Evolutionary conservation across 208 protist genomes (phyloP).

Genomic region (Sergeia podlipaevii): DNA sequence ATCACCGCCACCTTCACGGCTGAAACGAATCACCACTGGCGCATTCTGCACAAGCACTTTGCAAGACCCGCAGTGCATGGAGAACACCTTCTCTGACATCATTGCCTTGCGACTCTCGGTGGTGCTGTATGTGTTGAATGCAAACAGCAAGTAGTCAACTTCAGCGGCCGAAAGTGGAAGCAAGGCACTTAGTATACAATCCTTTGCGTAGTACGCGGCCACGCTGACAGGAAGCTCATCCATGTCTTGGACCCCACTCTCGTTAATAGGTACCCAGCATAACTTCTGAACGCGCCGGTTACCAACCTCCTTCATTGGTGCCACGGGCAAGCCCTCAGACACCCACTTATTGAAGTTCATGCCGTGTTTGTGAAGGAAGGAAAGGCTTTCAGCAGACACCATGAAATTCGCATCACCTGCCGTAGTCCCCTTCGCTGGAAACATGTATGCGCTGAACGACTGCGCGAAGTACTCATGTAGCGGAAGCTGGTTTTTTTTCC

Average conservation of each 20-base stretch:
- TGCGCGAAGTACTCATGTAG: constrained; percentile 17
- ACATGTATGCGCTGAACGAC: constrained; percentile 53
- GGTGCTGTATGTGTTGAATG: too few relatives aligned
- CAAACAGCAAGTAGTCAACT: constrained; percentile 18
- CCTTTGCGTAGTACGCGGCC: too few relatives aligned
- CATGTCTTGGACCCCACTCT: neutral
- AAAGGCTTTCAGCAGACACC: constrained; percentile 30
- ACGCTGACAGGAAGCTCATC: too few relatives aligned
- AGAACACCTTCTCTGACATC: too few relatives aligned
- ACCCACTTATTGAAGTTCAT: constrained; percentile 69
- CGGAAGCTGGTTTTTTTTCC: neutral
- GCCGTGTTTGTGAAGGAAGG: constrained; percentile 57
- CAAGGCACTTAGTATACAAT: constrained; percentile 12
- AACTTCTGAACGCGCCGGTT: constrained; percentile 7
- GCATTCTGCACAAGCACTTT: too few relatives aligned
- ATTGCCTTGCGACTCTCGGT: too few relatives aligned
- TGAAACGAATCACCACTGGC: too few relatives aligned
- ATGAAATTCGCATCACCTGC: constrained; percentile 20
- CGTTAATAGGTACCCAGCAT: too few relatives aligned
- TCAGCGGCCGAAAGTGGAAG: constrained; percentile 11
- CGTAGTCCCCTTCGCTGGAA: constrained; percentile 19
- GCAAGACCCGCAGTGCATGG: too few relatives aligned
- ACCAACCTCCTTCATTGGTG: constrained; percentile 18
- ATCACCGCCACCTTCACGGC: too few relatives aligned
- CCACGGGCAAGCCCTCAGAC: constrained; percentile 38